Evolutionary conservation across 306 rosid genomes (phyloP).

Genomic region (Rosa persica): DNA sequence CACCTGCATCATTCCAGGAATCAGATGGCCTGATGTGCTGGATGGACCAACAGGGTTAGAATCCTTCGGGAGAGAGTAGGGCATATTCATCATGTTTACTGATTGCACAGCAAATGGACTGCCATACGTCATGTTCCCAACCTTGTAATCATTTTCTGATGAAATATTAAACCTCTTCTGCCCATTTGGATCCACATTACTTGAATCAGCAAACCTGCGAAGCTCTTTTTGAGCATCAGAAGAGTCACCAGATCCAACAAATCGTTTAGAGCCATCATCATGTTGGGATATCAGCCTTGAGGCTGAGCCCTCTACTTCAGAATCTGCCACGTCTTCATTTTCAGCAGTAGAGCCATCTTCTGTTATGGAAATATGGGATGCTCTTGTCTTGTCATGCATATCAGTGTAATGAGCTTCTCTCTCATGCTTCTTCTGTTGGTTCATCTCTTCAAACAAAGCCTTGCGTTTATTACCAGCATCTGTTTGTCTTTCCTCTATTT

Average conservation of each 20-base stretch:
- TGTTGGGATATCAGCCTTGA: conserved; percentile 58
- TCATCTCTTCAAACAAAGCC: conserved; percentile 61
- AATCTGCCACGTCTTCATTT: conserved; percentile 94
- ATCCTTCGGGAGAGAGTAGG: conserved; percentile 63
- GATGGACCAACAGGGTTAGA: conserved; percentile 46
- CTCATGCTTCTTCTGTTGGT: conserved; percentile 66
- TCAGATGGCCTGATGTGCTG: conserved; percentile 41
- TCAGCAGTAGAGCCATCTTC: conserved; percentile 94
- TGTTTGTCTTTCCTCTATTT: conserved; percentile 56
- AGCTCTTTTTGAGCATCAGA: conserved; percentile 64
- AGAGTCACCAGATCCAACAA: conserved; percentile 49
- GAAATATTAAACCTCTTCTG: conserved; percentile 60
- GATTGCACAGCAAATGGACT: conserved; percentile 57
- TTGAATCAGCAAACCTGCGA: conserved; percentile 44
- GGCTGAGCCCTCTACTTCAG: conserved; percentile 82
- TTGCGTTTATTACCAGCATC: conserved; percentile 64
- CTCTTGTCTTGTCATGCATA: conserved; percentile 63
- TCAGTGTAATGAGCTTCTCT: conserved; percentile 55
- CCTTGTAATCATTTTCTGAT: conserved; percentile 67
- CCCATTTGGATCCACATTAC: conserved; percentile 51
- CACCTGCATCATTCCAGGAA: conserved; percentile 69
- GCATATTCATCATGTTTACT: conserved; percentile 58
- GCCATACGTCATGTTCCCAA: conserved; percentile 48
- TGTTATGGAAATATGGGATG: conserved; percentile 66
- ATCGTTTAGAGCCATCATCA: conserved; percentile 59